These are phyloP conservation scores for Geotrichum restrictum DNA, from an alignment of 1,139 yeast genomes.

Conservation along the genomic window DNA sequence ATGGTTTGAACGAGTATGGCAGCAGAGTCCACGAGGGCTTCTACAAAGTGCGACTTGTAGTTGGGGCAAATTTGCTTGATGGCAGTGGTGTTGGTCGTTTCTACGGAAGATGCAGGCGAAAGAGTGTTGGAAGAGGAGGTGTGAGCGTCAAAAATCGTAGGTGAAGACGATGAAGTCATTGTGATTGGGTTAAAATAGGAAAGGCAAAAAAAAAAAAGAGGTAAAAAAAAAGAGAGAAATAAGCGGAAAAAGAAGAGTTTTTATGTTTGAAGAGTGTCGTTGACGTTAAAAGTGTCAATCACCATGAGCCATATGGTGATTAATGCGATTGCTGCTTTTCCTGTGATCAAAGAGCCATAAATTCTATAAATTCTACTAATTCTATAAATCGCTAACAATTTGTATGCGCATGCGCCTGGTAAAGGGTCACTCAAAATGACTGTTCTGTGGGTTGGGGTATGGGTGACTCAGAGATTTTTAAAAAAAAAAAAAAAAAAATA, in stretches of 20 bases:
- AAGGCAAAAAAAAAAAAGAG: no score
- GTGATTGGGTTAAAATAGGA: neutral
- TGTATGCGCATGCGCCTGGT: neutral
- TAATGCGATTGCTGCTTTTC: no score
- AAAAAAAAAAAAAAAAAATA: neutral
- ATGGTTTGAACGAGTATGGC: conserved; percentile 37
- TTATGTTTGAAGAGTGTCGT: no score
- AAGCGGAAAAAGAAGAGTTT: neutral
- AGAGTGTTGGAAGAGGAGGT: neutral
- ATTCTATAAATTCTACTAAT: no score
- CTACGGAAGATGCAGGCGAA: neutral
- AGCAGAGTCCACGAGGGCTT: conserved; percentile 39
- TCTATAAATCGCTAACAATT: no score
- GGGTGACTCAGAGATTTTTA: neutral
- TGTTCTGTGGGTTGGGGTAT: neutral
- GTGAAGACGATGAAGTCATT: neutral
- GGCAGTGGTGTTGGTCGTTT: neutral
- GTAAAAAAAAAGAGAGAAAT: no score
- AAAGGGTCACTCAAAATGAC: conserved; percentile 2
- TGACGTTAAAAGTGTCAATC: no score
- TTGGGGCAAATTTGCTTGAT: conserved; percentile 4
- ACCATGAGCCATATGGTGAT: no score
- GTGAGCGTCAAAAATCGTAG: no score
- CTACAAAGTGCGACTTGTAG: conserved; percentile 29
- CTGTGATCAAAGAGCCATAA: no score